A percentile compares a stretch with the other conserved stretches of the same genome.
Conservation (phyloP, 768 basidiomycete genomes). For the Kwoniella dendrophila region DNA sequence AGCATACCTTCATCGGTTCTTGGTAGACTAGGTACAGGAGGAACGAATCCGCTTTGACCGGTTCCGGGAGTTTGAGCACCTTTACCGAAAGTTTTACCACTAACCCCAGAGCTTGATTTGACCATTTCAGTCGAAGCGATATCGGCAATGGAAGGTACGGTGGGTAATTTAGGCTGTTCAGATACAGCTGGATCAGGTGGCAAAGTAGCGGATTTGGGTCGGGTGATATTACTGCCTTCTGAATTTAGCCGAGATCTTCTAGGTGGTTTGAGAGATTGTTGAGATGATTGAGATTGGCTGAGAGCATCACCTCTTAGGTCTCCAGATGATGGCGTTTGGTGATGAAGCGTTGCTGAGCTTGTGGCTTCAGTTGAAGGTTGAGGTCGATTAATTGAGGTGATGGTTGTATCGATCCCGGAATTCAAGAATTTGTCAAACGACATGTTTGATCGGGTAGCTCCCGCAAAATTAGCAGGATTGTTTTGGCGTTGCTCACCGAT, state of each 20-base stretch:
- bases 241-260: neutral
- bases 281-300: neutral
- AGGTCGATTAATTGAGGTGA: too few relatives aligned
- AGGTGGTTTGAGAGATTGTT: neutral
- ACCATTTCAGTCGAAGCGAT: neutral
- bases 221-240: too few relatives aligned
- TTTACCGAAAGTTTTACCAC: conserved; percentile 5
- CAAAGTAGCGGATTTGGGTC: neutral
- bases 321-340: too few relatives aligned
- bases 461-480: too few relatives aligned
- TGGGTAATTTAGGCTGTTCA: neutral
- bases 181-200: neutral
- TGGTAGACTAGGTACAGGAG: neutral
- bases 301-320: too few relatives aligned
- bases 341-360: too few relatives aligned
- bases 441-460: too few relatives aligned
- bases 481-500: too few relatives aligned
- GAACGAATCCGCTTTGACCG: neutral
- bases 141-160: neutral
- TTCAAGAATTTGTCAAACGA: too few relatives aligned
- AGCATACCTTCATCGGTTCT: conserved; percentile 3
- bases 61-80: conserved; percentile 9
- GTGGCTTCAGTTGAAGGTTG: too few relatives aligned
- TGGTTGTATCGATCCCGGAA: too few relatives aligned
- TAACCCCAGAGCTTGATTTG: neutral